A percentile compares a stretch with the other conserved stretches of the same genome.
Evolutionary conservation across 129 eudicot species (phyloP).

Genomic region (Deinandra increscens): DNA sequence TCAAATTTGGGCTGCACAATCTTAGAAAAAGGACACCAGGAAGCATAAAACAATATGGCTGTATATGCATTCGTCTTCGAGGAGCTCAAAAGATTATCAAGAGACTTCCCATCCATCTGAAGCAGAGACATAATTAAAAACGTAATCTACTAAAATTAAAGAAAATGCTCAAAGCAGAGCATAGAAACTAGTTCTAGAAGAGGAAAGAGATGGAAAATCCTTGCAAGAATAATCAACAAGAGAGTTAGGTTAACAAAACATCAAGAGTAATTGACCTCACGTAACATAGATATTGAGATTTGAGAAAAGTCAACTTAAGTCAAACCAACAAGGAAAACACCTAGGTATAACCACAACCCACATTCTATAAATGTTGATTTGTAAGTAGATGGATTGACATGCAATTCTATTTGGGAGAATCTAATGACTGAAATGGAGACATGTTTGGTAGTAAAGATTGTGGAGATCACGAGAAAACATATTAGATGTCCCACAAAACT

Average conservation of each 20-base stretch:
- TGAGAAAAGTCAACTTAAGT: not conserved
- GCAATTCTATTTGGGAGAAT: too few relatives aligned
- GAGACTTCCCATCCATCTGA: constrained; percentile 60
- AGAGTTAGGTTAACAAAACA: not conserved
- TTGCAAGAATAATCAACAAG: not conserved
- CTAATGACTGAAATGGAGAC: too few relatives aligned
- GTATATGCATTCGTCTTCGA: constrained; percentile 32
- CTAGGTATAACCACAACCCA: too few relatives aligned
- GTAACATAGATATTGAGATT: not conserved
- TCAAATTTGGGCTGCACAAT: constrained; percentile 41
- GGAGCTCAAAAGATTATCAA: constrained; percentile 50
- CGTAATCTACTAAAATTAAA: not conserved
- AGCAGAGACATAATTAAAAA: not conserved
- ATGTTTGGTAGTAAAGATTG: too few relatives aligned
- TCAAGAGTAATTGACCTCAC: not conserved
- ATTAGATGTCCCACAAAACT: too few relatives aligned
- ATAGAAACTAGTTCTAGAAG: constrained; percentile 7
- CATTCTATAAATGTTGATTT: too few relatives aligned
- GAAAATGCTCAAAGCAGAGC: not conserved
- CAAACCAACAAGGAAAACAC: too few relatives aligned
- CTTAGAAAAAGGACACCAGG: constrained; percentile 75
- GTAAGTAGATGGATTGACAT: too few relatives aligned
- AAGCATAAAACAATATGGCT: constrained; percentile 62
- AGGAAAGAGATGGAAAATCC: not conserved
- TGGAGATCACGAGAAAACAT: too few relatives aligned